Conservation (phyloP, 176 grass and related monocot genomes). For the Secale cereale region DNA sequence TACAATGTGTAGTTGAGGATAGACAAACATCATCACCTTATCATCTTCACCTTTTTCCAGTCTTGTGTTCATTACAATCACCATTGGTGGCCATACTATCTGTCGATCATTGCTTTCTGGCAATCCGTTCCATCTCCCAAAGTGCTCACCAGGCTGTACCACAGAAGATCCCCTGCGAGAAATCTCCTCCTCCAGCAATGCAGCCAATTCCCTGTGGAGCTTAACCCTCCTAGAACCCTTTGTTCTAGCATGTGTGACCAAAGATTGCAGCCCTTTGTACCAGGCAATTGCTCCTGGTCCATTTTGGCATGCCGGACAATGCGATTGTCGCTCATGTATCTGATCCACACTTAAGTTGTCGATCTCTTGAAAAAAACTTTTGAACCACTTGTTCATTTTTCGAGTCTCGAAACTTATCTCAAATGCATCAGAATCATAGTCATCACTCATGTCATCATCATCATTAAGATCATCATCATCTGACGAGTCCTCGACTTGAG, state of each 20-base stretch:
- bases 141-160: conserved; percentile 65
- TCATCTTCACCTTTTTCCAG: conserved; percentile 73
- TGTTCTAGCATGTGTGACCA: conserved; percentile 84
- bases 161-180: conserved; percentile 66
- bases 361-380: conserved; percentile 60
- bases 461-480: conserved; percentile 47
- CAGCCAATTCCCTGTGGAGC: conserved; percentile 78
- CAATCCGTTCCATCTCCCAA: conserved; percentile 86
- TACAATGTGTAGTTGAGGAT: background rate
- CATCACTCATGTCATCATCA: conserved; percentile 43
- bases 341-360: conserved; percentile 53
- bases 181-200: conserved; percentile 73
- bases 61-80: conserved; percentile 83
- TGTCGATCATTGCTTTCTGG: conserved; percentile 45
- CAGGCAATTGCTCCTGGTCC: conserved; percentile 91
- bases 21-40: conserved; percentile 49
- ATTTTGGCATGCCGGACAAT: conserved; percentile 88
- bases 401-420: conserved; percentile 70
- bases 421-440: conserved; percentile 76
- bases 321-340: conserved; percentile 72
- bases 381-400: conserved; percentile 78
- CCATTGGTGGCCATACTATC: conserved; percentile 96
- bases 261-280: conserved; percentile 88
- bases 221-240: conserved; percentile 80
- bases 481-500: conserved; percentile 25